Conservation (phyloP, 768 basidiomycete species). For the Trichaptum fuscoviolaceum region DNA sequence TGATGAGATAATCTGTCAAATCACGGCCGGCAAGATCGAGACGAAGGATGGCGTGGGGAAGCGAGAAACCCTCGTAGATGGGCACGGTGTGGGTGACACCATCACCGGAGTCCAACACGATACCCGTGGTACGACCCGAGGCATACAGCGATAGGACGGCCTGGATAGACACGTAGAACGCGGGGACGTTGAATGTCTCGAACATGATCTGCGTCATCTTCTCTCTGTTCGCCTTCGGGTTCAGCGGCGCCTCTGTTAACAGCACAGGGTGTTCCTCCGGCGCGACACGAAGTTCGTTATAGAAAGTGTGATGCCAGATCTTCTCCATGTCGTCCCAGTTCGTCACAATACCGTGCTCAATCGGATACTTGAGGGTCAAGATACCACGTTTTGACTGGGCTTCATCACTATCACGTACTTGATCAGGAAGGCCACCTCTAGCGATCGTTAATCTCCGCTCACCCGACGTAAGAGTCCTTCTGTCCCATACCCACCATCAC, state of each 20-base stretch:
- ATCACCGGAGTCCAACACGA: conserved; percentile 71
- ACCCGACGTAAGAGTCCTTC: conserved; percentile 76
- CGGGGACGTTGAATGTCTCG: conserved; percentile 90
- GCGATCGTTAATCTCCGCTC: conserved; percentile 15
- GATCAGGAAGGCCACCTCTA: conserved; percentile 5
- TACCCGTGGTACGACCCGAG: conserved; percentile 67
- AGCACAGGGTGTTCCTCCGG: conserved; percentile 92
- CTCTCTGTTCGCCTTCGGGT: conserved; percentile 90
- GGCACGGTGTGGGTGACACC: conserved; percentile 70
- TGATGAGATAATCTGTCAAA: conserved; percentile 53
- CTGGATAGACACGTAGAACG: conserved; percentile 90
- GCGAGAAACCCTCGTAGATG: conserved; percentile 66
- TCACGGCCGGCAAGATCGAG: conserved; percentile 65
- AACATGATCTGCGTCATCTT: conserved; percentile 98
- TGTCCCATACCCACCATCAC: conserved; percentile 78
- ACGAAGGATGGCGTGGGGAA: conserved; percentile 66
- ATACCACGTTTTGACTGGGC: conserved; percentile 73
- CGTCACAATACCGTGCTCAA: conserved; percentile 68
- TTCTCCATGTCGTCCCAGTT: conserved; percentile 79
- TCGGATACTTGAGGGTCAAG: conserved; percentile 64
- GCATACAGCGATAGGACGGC: conserved; percentile 80
- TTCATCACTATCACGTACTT: conserved; percentile 48
- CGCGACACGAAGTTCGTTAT: conserved; percentile 91
- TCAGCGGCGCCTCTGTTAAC: conserved; percentile 87
- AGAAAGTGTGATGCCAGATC: conserved; percentile 73